phyloP scores from a whole-genome alignment of 2,329 filamentous ascomycete genomes.

The Cladosporium oxysporum region DNA sequence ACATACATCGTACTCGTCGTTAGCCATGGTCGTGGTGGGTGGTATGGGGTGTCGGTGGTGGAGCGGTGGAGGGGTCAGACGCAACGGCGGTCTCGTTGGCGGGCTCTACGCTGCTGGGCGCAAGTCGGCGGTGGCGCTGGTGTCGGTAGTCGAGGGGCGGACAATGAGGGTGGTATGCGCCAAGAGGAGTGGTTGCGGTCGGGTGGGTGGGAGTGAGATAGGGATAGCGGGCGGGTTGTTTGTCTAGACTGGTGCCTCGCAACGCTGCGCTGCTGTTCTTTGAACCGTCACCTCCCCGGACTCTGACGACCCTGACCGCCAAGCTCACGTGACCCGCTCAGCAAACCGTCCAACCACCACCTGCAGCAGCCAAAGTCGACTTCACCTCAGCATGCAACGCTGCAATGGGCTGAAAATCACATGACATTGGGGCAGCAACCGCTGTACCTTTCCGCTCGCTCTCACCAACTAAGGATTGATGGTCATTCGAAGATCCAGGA shows the following conservation, averaged over 20 bases:
- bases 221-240: conserved; percentile 13
- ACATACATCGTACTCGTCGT: conserved; percentile 99
- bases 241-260: conserved; percentile 11
- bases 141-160: neutral
- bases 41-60: conserved; percentile 1
- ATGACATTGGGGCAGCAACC: neutral
- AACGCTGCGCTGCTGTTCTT: conserved; percentile 9
- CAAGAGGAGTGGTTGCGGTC: conserved; percentile 13
- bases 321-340: conserved; percentile 7
- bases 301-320: conserved; percentile 2
- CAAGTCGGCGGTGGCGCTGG: neutral
- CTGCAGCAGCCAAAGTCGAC: conserved; percentile 2
- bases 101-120: conserved; percentile 9
- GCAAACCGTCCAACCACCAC: neutral
- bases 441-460: conserved; percentile 2
- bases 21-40: conserved; percentile 72
- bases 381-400: conserved; percentile 9
- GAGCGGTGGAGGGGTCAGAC: conserved; percentile 19
- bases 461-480: neutral
- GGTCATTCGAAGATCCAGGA: neutral
- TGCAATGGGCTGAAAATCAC: conserved; percentile 5
- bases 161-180: neutral
- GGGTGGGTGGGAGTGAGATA: neutral
- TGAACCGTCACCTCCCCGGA: conserved; percentile 9
- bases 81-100: conserved; percentile 15